Conservation (phyloP, 139 green algal species). For the Pseudopediastrum boryanum region DNA sequence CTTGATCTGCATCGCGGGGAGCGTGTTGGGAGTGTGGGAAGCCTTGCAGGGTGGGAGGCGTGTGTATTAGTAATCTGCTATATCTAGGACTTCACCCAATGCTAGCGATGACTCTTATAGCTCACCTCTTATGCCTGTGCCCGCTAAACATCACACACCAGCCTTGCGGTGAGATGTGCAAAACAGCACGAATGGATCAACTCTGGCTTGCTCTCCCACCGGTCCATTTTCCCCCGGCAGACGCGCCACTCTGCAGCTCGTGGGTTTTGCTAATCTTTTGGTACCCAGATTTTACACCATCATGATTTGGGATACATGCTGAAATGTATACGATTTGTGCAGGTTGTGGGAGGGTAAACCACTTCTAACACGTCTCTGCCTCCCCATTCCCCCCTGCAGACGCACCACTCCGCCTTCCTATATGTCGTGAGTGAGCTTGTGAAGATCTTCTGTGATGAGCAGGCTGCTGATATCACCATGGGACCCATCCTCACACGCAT, state of each 20-base stretch:
- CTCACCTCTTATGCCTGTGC: no score
- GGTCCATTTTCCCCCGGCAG: no score
- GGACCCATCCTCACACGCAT: conserved; percentile 60
- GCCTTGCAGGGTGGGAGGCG: no score
- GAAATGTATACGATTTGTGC: neutral
- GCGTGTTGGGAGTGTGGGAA: no score
- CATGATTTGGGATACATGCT: neutral
- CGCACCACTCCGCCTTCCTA: conserved; percentile 72
- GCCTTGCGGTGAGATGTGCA: no score
- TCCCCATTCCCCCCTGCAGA: conserved; percentile 23
- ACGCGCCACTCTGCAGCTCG: neutral
- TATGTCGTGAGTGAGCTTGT: conserved; percentile 85
- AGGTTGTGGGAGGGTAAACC: neutral
- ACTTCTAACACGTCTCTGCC: neutral
- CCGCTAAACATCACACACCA: no score
- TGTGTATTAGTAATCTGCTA: no score
- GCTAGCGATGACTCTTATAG: no score
- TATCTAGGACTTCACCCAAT: no score
- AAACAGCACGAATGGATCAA: no score
- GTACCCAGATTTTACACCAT: neutral
- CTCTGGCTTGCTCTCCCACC: no score
- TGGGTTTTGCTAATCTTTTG: neutral
- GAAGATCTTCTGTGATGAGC: conserved; percentile 75
- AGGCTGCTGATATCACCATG: conserved; percentile 45
- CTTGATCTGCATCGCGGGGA: no score